phyloP scores from a whole-genome alignment of 1,139 yeast genomes.

The Wickerhamiella pararugosa region DNA sequence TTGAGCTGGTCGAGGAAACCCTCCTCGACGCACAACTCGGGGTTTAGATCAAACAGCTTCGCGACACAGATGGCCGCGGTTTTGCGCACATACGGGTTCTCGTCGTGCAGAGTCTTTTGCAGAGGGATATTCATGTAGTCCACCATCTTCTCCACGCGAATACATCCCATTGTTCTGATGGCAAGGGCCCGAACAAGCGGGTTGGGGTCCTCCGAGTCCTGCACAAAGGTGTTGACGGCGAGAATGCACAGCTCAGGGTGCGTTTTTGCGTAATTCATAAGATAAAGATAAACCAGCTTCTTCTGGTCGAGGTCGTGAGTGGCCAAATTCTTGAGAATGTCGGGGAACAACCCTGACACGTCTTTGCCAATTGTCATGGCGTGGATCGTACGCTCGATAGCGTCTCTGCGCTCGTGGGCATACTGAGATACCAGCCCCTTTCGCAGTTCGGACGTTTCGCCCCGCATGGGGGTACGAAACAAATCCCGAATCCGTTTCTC shows the following conservation, averaged over 20 bases:
- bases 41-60: conserved; percentile 76
- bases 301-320: conserved; percentile 95
- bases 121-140: conserved; percentile 90
- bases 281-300: conserved; percentile 82
- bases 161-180: conserved; percentile 97
- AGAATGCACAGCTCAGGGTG: conserved; percentile 92
- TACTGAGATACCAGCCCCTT: conserved; percentile 88
- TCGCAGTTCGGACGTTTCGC: conserved; percentile 77
- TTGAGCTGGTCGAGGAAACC: conserved; percentile 67
- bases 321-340: conserved; percentile 89
- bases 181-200: conserved; percentile 94
- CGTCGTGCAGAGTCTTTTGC: conserved; percentile 71
- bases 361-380: conserved; percentile 99
- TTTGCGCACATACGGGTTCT: conserved; percentile 92
- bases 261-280: conserved; percentile 94
- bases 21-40: conserved; percentile 67
- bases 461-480: conserved; percentile 45
- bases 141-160: conserved; percentile 85
- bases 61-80: conserved; percentile 98
- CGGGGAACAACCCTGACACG: conserved; percentile 88
- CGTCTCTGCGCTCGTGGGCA: conserved; percentile 80
- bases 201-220: conserved; percentile 90
- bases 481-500: conserved; percentile 39
- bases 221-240: conserved; percentile 93
- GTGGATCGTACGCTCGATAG: conserved; percentile 90